Conservation (phyloP, 129 eudicot species). For the Oenanthe sinensis region DNA sequence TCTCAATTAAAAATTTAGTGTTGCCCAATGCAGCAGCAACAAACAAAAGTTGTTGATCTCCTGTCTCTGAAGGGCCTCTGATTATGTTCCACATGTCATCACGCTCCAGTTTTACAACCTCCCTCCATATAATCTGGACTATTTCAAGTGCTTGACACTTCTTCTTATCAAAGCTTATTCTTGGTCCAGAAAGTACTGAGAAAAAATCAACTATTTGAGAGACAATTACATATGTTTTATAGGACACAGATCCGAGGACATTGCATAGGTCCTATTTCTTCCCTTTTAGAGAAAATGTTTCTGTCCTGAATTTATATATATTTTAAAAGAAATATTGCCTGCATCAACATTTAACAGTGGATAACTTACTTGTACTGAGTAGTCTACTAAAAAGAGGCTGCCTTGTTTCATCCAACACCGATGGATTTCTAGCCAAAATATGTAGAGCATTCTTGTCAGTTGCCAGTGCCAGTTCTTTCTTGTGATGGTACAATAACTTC, state of each 20-base stretch:
- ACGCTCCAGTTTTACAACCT: neutral
- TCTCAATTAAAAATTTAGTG: slow-evolving; percentile 6
- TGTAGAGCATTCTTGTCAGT: slow-evolving; percentile 12
- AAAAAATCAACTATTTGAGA: neutral
- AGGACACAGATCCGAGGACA: neutral
- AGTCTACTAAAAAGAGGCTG: slow-evolving; percentile 1
- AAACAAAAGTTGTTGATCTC: slow-evolving; percentile 1
- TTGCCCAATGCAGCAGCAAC: slow-evolving; percentile 21
- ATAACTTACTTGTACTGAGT: slow-evolving; percentile 11
- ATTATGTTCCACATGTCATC: slow-evolving; percentile 1
- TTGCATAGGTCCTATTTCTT: neutral
- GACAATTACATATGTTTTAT: neutral
- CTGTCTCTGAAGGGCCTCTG: neutral
- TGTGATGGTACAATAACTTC: slow-evolving; percentile 9
- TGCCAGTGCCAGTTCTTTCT: neutral
- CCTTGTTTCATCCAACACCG: neutral
- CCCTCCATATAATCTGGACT: neutral
- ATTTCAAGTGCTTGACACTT: neutral
- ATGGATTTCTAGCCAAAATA: slow-evolving; percentile 23
- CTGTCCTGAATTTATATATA: neutral
- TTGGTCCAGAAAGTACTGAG: slow-evolving; percentile 3
- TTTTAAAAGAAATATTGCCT: neutral
- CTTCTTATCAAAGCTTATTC: neutral
- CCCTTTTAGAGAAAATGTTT: neutral
- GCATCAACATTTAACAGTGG: neutral